Evolutionary conservation across 1,139 yeast genomes (phyloP).

Genomic region (Casaregolazyma lundiana): DNA sequence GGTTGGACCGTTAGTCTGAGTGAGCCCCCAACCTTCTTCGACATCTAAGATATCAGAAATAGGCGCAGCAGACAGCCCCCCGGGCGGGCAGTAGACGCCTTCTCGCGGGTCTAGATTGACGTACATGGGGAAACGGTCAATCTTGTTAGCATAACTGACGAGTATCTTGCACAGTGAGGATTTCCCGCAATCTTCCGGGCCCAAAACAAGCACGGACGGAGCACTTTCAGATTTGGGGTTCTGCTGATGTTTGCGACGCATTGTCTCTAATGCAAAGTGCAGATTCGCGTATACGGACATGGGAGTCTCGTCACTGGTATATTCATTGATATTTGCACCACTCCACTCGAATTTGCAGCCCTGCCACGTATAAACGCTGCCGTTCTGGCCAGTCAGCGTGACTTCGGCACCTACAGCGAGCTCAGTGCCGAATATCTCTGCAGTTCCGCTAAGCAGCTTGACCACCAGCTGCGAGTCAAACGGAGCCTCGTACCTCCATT

Average conservation of each 20-base stretch:
- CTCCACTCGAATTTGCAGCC: slow-evolving; percentile 46
- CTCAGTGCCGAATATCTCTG: slow-evolving; percentile 92
- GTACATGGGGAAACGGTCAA: slow-evolving; percentile 53
- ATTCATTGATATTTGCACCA: slow-evolving; percentile 42
- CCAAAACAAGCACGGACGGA: slow-evolving; percentile 71
- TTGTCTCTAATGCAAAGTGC: slow-evolving; percentile 70
- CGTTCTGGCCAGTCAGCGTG: slow-evolving; percentile 52
- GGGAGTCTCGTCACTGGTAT: slow-evolving; percentile 65
- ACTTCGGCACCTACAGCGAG: slow-evolving; percentile 68
- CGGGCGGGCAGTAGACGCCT: slow-evolving; percentile 78
- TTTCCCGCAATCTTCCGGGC: slow-evolving; percentile 72
- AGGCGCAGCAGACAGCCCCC: slow-evolving; percentile 80
- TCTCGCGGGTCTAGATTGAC: slow-evolving; percentile 83
- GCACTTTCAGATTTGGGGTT: slow-evolving; percentile 19
- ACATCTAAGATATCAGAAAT: slow-evolving; percentile 76
- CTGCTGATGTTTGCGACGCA: slow-evolving; percentile 36
- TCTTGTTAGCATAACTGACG: slow-evolving; percentile 70
- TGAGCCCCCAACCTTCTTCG: slow-evolving; percentile 80
- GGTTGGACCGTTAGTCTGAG: slow-evolving; percentile 85
- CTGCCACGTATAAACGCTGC: slow-evolving; percentile 57
- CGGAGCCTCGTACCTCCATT: slow-evolving; percentile 83
- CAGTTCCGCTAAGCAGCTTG: slow-evolving; percentile 59
- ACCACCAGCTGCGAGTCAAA: slow-evolving; percentile 53
- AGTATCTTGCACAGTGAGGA: slow-evolving; percentile 67
- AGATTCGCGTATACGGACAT: slow-evolving; percentile 62